Evolutionary conservation across 2,329 filamentous ascomycete species (phyloP), one percentile per base, ranked within the genome.

Genomic region (Aspergillus pseudonomiae): DNA sequence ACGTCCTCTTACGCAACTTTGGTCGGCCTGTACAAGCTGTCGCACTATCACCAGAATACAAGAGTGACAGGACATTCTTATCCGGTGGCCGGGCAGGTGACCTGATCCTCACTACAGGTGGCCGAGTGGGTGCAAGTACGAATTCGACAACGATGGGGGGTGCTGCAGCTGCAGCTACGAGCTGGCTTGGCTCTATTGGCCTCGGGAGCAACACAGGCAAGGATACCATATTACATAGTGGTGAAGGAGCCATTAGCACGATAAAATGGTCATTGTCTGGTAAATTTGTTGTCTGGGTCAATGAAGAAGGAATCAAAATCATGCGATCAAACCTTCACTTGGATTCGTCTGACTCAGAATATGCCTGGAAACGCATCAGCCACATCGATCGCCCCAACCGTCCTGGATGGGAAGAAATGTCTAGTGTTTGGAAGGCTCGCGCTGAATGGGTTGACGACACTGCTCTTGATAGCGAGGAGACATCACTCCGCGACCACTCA

Each of bases 261-360:
- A 95, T 99, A 73, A 94, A 96, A 77, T 99, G 94, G 93, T 98
- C 94, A 0, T 77, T 94, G 46, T 94, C 93, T 0, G 94, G 95
- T 0, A 95, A 91, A 79, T 98, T 94, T 73, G 91, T 97, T 1
- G 92, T 89, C 0, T 99, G 95, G 95, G 85, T 96, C 46, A 99
- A 98, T 73, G 95, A 99, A 78, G 91, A 96, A 72, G 95, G 95
- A 4, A 96, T 98, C 75, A 97, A 97, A 77, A 95, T 99, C 65
- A 98, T 98, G 94, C 88, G 95, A 43, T 93, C 93, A 5, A 92
- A 95, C 74, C 75, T 96, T 24, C 88, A 94, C 69, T 84, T 97
- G 6, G 92, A 96, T 6, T 88, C 83, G 66, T 85, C 85, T 14
- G 91, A 96, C 72, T 81, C 85, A 1, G 94, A 97, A 19, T 89